Percentiles rank a stretch among this genome's conserved stretches.
These are phyloP conservation scores for Akanthomyces dipterigenus DNA, from an alignment of 2,329 filamentous ascomycete species.

Conservation along the genomic window DNA sequence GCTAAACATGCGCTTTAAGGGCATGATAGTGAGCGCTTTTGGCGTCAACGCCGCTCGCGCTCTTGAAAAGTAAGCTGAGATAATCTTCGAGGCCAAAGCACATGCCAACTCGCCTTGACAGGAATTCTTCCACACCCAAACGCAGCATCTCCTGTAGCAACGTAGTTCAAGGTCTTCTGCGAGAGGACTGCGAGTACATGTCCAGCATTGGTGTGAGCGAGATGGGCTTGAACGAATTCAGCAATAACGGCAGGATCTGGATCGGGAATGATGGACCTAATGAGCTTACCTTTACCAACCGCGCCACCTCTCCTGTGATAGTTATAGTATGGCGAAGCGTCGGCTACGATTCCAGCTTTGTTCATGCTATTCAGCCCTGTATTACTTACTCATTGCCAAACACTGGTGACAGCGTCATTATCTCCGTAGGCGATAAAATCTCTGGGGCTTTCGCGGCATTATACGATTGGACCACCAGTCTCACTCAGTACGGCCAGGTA, in stretches of 20 bases:
- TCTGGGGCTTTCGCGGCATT: background rate
- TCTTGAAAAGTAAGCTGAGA: too few species aligned
- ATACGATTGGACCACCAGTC: background rate
- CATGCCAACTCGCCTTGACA: too few species aligned
- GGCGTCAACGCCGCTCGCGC: too few species aligned
- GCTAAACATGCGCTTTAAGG: too few species aligned
- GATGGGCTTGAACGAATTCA: background rate
- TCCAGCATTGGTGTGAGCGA: background rate
- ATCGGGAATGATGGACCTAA: background rate
- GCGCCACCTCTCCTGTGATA: background rate
- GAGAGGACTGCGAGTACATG: background rate
- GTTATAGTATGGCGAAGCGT: background rate
- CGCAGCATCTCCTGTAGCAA: background rate
- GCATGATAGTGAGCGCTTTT: too few species aligned
- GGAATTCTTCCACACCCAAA: background rate
- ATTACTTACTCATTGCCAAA: background rate
- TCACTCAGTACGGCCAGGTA: conserved; percentile 27
- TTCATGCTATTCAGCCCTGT: background rate
- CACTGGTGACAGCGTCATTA: background rate
- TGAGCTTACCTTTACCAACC: background rate
- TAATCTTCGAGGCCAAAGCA: too few species aligned
- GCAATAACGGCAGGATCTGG: background rate
- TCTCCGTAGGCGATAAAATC: background rate
- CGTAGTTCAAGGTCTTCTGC: background rate
- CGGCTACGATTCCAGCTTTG: conserved; percentile 1